phyloP scores from a whole-genome alignment of 352 stramenopile species.

The Pythium guiyangense region DNA sequence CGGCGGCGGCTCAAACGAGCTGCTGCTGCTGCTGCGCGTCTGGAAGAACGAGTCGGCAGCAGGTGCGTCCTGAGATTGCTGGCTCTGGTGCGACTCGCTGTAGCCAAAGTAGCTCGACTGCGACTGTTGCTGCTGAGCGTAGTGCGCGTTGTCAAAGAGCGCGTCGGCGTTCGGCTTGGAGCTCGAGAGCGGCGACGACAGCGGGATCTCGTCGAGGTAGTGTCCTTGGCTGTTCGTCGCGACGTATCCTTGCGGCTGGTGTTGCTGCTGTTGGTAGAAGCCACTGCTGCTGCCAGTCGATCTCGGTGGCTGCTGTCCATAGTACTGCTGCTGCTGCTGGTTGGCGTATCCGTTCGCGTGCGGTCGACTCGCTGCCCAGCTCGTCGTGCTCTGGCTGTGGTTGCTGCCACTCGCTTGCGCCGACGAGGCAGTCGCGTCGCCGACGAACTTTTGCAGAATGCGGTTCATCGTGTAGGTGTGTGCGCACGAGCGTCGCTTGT shows the following conservation, averaged over 20 bases:
- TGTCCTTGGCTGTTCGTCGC: slow-evolving; percentile 3
- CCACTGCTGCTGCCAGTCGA: slow-evolving; percentile 8
- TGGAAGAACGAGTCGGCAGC: slow-evolving; percentile 22
- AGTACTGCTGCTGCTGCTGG: slow-evolving; percentile 6
- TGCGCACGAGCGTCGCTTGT: neutral
- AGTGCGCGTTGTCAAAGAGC: slow-evolving; percentile 20
- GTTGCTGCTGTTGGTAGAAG: slow-evolving; percentile 3
- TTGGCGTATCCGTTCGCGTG: slow-evolving; percentile 6
- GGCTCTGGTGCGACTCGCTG: slow-evolving; percentile 5
- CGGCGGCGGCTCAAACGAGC: neutral
- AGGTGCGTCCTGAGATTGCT: slow-evolving; percentile 12
- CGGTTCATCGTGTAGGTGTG: slow-evolving; percentile 11
- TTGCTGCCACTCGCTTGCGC: neutral
- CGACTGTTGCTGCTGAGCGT: slow-evolving; percentile 9
- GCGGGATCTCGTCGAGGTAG: slow-evolving; percentile 26
- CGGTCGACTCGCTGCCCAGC: neutral
- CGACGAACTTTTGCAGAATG: slow-evolving; percentile 17
- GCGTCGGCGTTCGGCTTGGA: slow-evolving; percentile 22
- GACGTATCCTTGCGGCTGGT: slow-evolving; percentile 3
- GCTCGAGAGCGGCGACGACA: slow-evolving; percentile 20
- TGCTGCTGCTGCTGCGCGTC: slow-evolving; percentile 4
- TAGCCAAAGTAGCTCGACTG: slow-evolving; percentile 2
- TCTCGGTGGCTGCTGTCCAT: slow-evolving; percentile 9
- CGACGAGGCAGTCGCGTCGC: slow-evolving; percentile 5
- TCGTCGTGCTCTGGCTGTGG: neutral